Conservation (phyloP, 306 rosid genomes). For the Prinsepia uniflora region DNA sequence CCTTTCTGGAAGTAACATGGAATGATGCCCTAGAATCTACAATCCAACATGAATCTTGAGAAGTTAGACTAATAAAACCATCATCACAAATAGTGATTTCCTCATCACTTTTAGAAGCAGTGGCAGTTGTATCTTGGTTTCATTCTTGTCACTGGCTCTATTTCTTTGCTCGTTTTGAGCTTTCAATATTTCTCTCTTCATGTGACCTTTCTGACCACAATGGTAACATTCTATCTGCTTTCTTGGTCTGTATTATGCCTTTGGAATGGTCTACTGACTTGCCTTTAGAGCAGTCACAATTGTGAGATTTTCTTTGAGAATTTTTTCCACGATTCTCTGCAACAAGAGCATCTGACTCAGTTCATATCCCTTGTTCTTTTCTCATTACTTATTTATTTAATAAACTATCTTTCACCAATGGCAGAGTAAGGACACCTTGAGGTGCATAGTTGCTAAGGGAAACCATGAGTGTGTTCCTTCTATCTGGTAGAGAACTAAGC, state of each 20-base stretch:
- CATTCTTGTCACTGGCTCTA: background rate
- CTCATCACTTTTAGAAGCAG: no score
- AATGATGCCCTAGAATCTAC: no score
- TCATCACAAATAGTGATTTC: conserved; percentile 22
- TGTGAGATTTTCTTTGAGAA: no score
- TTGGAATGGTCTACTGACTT: background rate
- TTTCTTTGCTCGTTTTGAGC: background rate
- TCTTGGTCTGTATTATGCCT: background rate
- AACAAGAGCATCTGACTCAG: background rate
- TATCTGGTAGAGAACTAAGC: no score
- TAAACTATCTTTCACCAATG: no score
- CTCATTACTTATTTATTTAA: background rate
- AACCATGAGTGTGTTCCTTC: no score
- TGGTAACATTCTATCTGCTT: background rate
- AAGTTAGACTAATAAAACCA: conserved; percentile 15
- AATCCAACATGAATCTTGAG: conserved; percentile 20
- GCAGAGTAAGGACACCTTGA: background rate
- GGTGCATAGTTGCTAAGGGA: background rate
- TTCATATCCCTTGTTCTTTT: no score
- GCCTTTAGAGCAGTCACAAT: background rate
- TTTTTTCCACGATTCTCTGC: no score
- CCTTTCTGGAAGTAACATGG: no score
- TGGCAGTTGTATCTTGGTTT: background rate
- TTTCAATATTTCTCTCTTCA: background rate
- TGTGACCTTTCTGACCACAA: conserved; percentile 5